Percentiles rank a stretch among this genome's conserved stretches.
phyloP scores from a whole-genome alignment of 345 rosid species.

The Aegle marmelos region DNA sequence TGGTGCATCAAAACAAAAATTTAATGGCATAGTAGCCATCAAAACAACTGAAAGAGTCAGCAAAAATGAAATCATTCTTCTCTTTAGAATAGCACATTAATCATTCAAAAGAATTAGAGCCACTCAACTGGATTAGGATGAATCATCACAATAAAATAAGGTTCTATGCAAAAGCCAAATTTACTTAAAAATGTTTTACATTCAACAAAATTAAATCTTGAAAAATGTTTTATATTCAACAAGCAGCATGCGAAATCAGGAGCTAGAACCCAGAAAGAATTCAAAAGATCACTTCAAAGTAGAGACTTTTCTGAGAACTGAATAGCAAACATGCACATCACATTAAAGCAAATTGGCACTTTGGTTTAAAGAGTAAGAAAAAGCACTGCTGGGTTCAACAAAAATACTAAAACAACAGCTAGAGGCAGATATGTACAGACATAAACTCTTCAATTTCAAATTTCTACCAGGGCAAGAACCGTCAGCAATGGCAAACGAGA shows the following conservation, averaged over 20 bases:
- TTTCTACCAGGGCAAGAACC: conserved; percentile 93
- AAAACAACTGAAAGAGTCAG: not conserved
- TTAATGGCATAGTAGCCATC: not conserved
- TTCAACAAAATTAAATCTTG: not conserved
- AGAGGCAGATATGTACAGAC: not conserved
- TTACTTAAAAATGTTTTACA: not conserved
- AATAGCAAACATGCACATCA: not conserved
- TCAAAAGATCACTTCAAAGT: conserved; percentile 1
- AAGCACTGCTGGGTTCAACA: not conserved
- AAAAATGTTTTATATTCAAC: no score
- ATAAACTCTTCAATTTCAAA: not conserved
- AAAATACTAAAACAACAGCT: not conserved
- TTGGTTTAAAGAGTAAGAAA: not conserved
- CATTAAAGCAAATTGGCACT: not conserved
- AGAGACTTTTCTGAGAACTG: not conserved
- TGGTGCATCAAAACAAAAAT: not conserved
- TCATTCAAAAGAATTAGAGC: not conserved
- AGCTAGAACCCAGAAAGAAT: no score
- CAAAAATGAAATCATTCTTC: not conserved
- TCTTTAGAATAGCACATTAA: not conserved
- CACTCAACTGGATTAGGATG: not conserved
- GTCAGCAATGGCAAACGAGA: conserved; percentile 96
- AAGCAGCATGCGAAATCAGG: not conserved
- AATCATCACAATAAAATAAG: not conserved
- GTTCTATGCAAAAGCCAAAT: not conserved